These are phyloP conservation scores for Lodderomyces oxycetoniae DNA, from an alignment of 1,139 yeast genomes.

Conservation along the genomic window DNA sequence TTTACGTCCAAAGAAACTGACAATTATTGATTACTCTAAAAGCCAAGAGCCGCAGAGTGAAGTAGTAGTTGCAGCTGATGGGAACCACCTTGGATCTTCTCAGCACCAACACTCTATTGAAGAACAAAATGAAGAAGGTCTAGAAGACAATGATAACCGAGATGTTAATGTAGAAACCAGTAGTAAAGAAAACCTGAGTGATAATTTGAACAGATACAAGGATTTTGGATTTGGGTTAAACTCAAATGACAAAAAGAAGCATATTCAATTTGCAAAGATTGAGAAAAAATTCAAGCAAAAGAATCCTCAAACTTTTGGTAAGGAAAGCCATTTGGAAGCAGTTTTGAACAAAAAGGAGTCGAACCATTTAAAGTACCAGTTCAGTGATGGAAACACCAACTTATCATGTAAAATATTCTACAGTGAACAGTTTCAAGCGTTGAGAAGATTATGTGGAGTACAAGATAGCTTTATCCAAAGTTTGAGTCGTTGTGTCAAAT, in stretches of 20 bases:
- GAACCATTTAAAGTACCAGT: conserved; percentile 86
- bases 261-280: conserved; percentile 36
- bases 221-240: conserved; percentile 13
- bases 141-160: conserved; percentile 10
- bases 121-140: conserved; percentile 9
- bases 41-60: neutral
- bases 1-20: neutral
- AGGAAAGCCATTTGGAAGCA: conserved; percentile 46
- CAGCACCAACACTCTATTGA: conserved; percentile 2
- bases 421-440: conserved; percentile 95
- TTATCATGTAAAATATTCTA: conserved; percentile 91
- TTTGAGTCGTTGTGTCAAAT: conserved; percentile 84
- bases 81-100: neutral
- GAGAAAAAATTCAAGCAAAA: conserved; percentile 42
- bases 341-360: conserved; percentile 79
- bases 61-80: neutral
- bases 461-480: conserved; percentile 79
- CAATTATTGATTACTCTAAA: neutral
- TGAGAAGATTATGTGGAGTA: conserved; percentile 71
- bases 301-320: conserved; percentile 12
- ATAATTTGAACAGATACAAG: neutral
- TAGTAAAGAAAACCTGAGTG: neutral
- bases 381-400: conserved; percentile 77
- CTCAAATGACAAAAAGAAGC: conserved; percentile 32
- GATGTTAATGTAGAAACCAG: conserved; percentile 4